Base-by-base conservation (phyloP, 352 stramenopile genomes). In the Phytophthora boehmeriae region DNA sequence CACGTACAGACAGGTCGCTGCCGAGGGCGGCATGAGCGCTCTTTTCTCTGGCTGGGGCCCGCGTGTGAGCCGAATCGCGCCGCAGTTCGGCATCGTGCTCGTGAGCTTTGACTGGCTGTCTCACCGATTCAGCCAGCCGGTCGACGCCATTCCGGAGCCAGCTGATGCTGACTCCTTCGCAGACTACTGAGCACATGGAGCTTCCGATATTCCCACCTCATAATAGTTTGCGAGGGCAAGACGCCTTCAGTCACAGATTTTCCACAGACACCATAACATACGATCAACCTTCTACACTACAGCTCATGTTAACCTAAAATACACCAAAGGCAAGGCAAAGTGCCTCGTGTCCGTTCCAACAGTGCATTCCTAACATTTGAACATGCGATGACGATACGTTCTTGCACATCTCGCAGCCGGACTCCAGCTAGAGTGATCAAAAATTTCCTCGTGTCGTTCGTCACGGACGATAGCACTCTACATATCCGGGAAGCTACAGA, bases 21-120 rank as follows among this genome's bases (percentile, higher is more conserved):
- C 55, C 13, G 71, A 89, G 30, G 81, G 81, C 44, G 84, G 84
- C 30, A 5, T 83, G 11, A 17, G 39, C 11, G 78, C 75, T 49
- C 78, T 93, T 28, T 93, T 91, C 47, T 67, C 80, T 0, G 84
- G 84, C 17, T 93, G 81, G 81, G 81, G 76, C 0, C 84, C 84
- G 10, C 84, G 84, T 45, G 78, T 91, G 6, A 83, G 73, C 45
- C 79, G 84, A 34, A 93, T 93, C 58, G 84, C 84, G 27, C 84
- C 84, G 34, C 84, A 93, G 66, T 91, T 93, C 55, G 84, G 84
- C 48, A 93, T 93, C 51, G 84, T 93, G 54, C 76, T 93, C 34
- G 82, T 91, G 30, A 76, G 78, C 19, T 93, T 90, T 66, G 84
- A 93, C 76, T 93, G 79, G 75, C 76, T 93, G 54, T 78, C 79